Base-by-base conservation (phyloP, 192 early-diverging fungal species). In the Linnemannia hyalina region DNA sequence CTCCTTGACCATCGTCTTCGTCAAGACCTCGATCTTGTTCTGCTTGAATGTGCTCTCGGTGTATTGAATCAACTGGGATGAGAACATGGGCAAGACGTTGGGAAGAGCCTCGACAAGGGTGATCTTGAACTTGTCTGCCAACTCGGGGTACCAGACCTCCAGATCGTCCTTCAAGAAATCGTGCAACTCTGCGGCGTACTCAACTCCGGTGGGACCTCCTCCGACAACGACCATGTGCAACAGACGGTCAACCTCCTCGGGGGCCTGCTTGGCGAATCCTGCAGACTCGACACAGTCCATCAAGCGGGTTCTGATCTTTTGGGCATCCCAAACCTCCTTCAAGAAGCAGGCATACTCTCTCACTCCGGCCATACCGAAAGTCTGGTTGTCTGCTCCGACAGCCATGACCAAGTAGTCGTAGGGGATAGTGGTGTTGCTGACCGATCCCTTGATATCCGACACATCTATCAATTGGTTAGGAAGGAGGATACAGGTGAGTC, bases 181-280 rank as follows among this genome's bases (percentile, higher is more conserved):
- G 85, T 96, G 92, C 57, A 97, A 89, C 90, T 96, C 96, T 23
- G 95, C 96, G 20, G 96, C 95, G 82, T 97, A 97, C 83, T 97
- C 92, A 18, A 90, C 88, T 32, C 92, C 92, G 9, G 91, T 93
- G n/a, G 92, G 92, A 29, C 92, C 93, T 55, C 93, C 92, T 44
- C 93, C 93, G n/a, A 95, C 94, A 68, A 96, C 94, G 13, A 95
- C 94, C 94, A 96, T 96, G 80, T 96, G 94, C 77, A 96, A 84
- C 47, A 96, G 83, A 32, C 96, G 89, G 15, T 95, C 89, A 72
- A 96, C 91, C 75, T 97, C 96, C 72, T 91, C 90, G 32, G 93
- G 91, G 13, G 94, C 54, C 85, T 97, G 96, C 11, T 92, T 93
- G 41, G 94, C 93, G 83, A 97, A 97, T 49, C 93, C 91, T 36